Base-by-base conservation (phyloP, 345 rosid genomes). In the Nephelium lappaceum region DNA sequence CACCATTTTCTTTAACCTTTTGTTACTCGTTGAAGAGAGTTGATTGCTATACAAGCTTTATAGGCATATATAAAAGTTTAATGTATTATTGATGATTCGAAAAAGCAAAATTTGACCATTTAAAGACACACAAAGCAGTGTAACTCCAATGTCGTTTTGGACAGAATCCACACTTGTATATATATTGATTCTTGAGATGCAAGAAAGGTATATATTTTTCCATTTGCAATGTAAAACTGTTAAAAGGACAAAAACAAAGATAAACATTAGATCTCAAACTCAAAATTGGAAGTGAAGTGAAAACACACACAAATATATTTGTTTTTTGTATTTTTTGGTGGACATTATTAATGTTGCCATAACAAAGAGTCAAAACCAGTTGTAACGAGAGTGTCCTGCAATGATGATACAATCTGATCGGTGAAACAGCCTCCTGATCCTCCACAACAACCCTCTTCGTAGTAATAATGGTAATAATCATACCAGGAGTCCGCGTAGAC, bases 401-500 rank as follows among this genome's bases (percentile, higher is more conserved):
- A 41, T 43, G 84, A 82, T 43, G 84, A 82, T 42, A 79, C 10
- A 73, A 79, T 5, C 76, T 81, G 86, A n/a, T 85, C 91, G 42
- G 79, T 80, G 19, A 86, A 86, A 70, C 75, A 82, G 75, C 84
- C 91, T 69, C 69, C 58, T 5, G 21, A 16, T 53, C 58, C 78
- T 16, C 71, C 85, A 19, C 85, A 85, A 62, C 75, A 74, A 42
- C 60, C 81, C 21, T 74, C 76, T 55, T 86, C 86, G 69, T 74
- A 82, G 18, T 85, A 80, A 51, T 73, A 82, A 8, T 51, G n/a
- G 51, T 66, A 76, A 27, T 72, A 76, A 21, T 78, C 85, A 71
- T 77, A 75, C 90, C 90, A 88, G 38, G 90, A 70, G 87, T 95
- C 98, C 51, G 80, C 85, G 63, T 83, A 88, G 57, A 89, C 86